These are phyloP conservation scores for Vitis rupestris DNA, from an alignment of 164 flowering plant genomes.

Conservation along the genomic window DNA sequence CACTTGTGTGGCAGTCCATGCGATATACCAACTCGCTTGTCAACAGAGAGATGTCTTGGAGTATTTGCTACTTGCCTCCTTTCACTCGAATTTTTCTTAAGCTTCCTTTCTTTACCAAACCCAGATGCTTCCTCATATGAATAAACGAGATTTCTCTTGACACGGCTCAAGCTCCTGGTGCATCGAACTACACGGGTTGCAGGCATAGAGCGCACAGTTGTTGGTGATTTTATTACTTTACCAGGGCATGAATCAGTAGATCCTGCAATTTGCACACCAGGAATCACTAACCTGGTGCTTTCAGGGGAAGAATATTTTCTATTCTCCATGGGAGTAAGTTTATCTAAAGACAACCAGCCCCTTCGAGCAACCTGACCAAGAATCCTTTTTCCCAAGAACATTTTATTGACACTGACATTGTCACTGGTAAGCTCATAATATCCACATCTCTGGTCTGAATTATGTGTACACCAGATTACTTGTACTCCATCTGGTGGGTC, in stretches of 20 bases:
- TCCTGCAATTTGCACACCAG: slow-evolving; percentile 18
- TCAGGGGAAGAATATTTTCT: slow-evolving; percentile 22
- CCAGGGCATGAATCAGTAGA: slow-evolving; percentile 22
- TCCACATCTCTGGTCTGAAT: slow-evolving; percentile 67
- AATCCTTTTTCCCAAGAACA: slow-evolving; percentile 28
- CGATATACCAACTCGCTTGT: slow-evolving; percentile 18
- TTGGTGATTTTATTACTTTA: slow-evolving; percentile 22
- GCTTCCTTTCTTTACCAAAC: slow-evolving; percentile 11
- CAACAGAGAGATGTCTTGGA: slow-evolving; percentile 5
- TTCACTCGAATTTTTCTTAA: slow-evolving; percentile 16
- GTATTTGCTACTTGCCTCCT: slow-evolving; percentile 17
- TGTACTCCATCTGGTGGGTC: slow-evolving; percentile 74
- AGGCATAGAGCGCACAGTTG: slow-evolving; percentile 20
- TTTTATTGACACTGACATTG: slow-evolving; percentile 17
- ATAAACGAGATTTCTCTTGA: slow-evolving; percentile 61
- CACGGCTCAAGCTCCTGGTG: slow-evolving; percentile 43
- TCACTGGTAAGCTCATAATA: slow-evolving; percentile 69
- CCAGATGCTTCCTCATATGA: slow-evolving; percentile 37
- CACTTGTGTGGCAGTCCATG: slow-evolving; percentile 9
- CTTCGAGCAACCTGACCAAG: slow-evolving; percentile 38
- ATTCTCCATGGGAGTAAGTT: slow-evolving; percentile 20
- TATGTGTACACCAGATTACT: slow-evolving; percentile 66
- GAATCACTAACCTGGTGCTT: slow-evolving; percentile 27
- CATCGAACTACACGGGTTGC: slow-evolving; percentile 26
- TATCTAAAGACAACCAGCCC: slow-evolving; percentile 35